Percentiles rank a stretch among this genome's conserved stretches.
Conservation (phyloP, 768 basidiomycete genomes). For the Trametes maxima region DNA sequence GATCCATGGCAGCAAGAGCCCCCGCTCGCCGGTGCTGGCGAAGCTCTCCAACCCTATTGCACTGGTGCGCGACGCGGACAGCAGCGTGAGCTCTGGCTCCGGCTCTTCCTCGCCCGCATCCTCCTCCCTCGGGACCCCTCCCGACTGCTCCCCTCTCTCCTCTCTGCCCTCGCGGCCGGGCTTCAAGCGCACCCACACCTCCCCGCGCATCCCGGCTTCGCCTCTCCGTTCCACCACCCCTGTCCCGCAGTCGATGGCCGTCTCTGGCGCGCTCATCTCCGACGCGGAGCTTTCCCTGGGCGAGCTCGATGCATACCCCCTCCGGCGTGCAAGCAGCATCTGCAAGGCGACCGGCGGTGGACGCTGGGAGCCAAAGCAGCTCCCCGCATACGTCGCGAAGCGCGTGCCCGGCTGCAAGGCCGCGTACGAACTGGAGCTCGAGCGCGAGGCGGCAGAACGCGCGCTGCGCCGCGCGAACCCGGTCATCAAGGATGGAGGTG, state of each 20-base stretch:
- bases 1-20: slow-evolving; percentile 57
- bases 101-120: slow-evolving; percentile 35
- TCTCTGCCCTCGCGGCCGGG: slow-evolving; percentile 9
- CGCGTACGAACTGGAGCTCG: slow-evolving; percentile 69
- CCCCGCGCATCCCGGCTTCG: slow-evolving; percentile 35
- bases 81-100: slow-evolving; percentile 3
- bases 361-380: slow-evolving; percentile 73
- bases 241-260: slow-evolving; percentile 23
- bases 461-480: slow-evolving; percentile 57
- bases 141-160: slow-evolving; percentile 26
- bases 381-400: slow-evolving; percentile 43
- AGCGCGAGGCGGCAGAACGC: slow-evolving; percentile 61
- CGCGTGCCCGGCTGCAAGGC: slow-evolving; percentile 71
- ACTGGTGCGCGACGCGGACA: slow-evolving; percentile 18
- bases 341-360: slow-evolving; percentile 83
- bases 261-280: slow-evolving; percentile 6
- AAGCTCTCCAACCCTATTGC: slow-evolving; percentile 20
- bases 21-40: slow-evolving; percentile 43
- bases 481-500: slow-evolving; percentile 61
- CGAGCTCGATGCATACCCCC: slow-evolving; percentile 74
- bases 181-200: slow-evolving; percentile 36
- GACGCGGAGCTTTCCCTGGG: slow-evolving; percentile 39
- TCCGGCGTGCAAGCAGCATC: slow-evolving; percentile 62
- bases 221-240: slow-evolving; percentile 32
- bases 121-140: slow-evolving; percentile 34